These are phyloP conservation scores for Colletotrichum simmondsii DNA, from an alignment of 2,329 filamentous ascomycete genomes.

Conservation along the genomic window DNA sequence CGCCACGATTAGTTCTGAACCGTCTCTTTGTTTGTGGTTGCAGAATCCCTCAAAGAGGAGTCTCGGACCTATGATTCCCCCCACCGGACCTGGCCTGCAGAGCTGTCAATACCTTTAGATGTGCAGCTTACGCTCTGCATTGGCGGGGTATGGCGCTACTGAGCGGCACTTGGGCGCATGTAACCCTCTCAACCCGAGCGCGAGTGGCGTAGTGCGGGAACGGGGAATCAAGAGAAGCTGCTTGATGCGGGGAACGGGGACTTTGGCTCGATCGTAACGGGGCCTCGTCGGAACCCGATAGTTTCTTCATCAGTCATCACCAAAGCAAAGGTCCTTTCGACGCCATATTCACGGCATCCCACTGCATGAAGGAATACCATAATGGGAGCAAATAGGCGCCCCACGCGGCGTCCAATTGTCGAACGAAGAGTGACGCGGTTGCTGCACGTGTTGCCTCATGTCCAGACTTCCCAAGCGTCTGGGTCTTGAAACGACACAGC, in stretches of 20 bases:
- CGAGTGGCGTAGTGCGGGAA: neutral
- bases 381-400: neutral
- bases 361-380: neutral
- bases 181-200: conserved; percentile 1
- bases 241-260: conserved; percentile 14
- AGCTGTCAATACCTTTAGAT: neutral
- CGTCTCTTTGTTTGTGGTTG: neutral
- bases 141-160: neutral
- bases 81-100: neutral
- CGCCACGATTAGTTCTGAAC: neutral
- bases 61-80: neutral
- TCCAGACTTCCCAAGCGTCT: neutral
- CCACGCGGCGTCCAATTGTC: neutral
- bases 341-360: neutral
- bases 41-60: neutral
- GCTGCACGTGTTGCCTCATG: neutral
- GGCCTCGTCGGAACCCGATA: neutral
- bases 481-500: neutral
- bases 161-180: conserved; percentile 27
- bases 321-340: neutral
- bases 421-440: neutral
- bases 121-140: neutral
- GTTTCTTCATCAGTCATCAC: neutral
- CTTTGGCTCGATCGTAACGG: neutral
- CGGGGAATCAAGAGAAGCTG: neutral